phyloP scores from a whole-genome alignment of 345 rosid species.

The Syzygium oleosum region DNA sequence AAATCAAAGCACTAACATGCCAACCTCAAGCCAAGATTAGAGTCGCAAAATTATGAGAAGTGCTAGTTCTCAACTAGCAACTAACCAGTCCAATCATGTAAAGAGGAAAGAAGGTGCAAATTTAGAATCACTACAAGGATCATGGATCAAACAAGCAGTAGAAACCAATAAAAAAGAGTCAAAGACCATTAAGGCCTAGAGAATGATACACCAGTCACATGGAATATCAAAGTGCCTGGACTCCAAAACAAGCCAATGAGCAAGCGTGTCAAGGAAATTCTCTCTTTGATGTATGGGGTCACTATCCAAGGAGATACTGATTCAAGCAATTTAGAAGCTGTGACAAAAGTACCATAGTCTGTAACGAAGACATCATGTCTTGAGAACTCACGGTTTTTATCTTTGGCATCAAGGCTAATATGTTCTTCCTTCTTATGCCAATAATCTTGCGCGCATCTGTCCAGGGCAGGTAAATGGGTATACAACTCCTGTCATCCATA shows the following conservation, averaged over 20 bases:
- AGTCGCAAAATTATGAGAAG: background rate
- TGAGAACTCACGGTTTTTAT: conserved; percentile 12
- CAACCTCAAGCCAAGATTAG: background rate
- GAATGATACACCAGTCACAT: background rate
- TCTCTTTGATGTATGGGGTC: background rate
- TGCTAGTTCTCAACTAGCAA: background rate
- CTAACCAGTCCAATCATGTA: background rate
- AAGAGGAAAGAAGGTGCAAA: background rate
- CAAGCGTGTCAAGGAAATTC: background rate
- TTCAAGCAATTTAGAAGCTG: background rate
- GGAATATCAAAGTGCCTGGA: background rate
- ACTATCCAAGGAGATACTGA: background rate
- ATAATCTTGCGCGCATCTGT: conserved; percentile 90
- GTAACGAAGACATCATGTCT: background rate
- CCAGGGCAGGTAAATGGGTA: conserved; percentile 78
- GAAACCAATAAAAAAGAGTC: background rate
- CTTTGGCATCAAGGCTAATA: conserved; percentile 59
- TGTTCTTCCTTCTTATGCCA: conserved; percentile 80
- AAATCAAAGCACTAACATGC: background rate
- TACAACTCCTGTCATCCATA: conserved; percentile 58
- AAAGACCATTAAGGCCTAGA: background rate
- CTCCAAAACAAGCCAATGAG: background rate
- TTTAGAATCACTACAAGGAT: background rate
- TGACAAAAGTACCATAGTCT: background rate
- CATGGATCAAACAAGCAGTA: background rate